Percentiles rank a stretch among this genome's conserved stretches.
phyloP scores from a whole-genome alignment of 169 alveolate species.

The Plasmodium gaboni region DNA sequence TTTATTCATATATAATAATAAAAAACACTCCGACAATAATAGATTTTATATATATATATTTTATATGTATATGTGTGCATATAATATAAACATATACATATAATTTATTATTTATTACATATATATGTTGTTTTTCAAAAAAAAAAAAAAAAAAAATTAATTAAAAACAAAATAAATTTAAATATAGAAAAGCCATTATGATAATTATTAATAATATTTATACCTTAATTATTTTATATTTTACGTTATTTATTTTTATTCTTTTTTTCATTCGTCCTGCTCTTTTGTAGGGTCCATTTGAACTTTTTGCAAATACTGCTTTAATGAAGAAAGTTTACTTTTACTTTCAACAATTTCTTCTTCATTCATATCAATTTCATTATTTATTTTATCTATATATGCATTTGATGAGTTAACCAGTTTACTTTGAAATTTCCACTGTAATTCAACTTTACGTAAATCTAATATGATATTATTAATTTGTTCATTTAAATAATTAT shows the following conservation, averaged over 20 bases:
- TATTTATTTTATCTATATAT: slow-evolving; percentile 65
- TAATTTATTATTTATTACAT: too few relatives aligned
- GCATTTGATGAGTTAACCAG: slow-evolving; percentile 23
- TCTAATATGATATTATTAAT: slow-evolving; percentile 16
- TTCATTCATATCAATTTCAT: slow-evolving; percentile 33
- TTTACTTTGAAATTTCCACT: slow-evolving; percentile 73
- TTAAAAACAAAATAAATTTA: neutral
- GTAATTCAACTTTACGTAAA: slow-evolving; percentile 63
- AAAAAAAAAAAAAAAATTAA: neutral
- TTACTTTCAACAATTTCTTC: slow-evolving; percentile 53
- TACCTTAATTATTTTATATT: neutral
- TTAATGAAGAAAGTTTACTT: slow-evolving; percentile 29
- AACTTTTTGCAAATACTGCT: slow-evolving; percentile 39
- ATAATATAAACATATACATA: too few relatives aligned
- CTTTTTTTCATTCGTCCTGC: slow-evolving; percentile 1
- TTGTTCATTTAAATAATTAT: slow-evolving; percentile 34
- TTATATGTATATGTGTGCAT: too few relatives aligned
- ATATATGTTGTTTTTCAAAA: too few relatives aligned
- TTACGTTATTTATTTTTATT: neutral
- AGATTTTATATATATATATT: too few relatives aligned
- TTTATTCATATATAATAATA: too few relatives aligned
- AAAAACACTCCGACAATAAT: too few relatives aligned
- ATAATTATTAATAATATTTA: too few relatives aligned
- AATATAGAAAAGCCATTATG: too few relatives aligned
- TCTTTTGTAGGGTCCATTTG: slow-evolving; percentile 8